A percentile compares a stretch with the other conserved stretches of the same genome.
phyloP scores from a whole-genome alignment of 106 monocot species.

The Triglochin maritima region DNA sequence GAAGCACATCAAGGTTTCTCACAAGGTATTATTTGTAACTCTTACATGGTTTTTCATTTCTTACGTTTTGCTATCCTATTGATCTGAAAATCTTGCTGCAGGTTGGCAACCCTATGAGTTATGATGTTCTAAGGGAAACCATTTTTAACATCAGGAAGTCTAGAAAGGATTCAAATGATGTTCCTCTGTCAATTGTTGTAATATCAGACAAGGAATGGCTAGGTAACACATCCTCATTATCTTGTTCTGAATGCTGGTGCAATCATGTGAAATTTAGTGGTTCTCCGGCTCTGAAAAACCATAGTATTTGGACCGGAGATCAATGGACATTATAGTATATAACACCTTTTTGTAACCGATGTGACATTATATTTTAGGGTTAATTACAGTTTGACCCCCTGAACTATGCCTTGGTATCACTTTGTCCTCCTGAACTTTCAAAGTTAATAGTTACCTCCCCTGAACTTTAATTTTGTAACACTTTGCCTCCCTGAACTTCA shows the following conservation, averaged over 20 bases:
- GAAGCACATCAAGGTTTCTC: constrained; percentile 71
- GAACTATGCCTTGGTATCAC: too few species aligned
- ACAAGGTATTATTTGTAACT: constrained; percentile 36
- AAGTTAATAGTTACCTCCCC: too few species aligned
- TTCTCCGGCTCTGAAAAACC: too few species aligned
- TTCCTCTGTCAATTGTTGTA: constrained; percentile 76
- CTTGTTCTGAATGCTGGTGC: too few species aligned
- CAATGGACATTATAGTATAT: constrained; percentile 47
- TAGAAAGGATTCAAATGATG: constrained; percentile 30
- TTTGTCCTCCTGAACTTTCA: too few species aligned
- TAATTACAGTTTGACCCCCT: too few species aligned
- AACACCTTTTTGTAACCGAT: constrained; percentile 1
- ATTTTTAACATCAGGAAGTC: constrained; percentile 61
- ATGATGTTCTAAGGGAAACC: constrained; percentile 73
- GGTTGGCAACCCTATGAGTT: constrained; percentile 89
- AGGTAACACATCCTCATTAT: too few species aligned
- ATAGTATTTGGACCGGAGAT: too few species aligned
- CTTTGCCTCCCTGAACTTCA: too few species aligned
- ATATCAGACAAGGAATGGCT: constrained; percentile 89
- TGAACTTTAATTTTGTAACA: too few species aligned
- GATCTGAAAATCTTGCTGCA: constrained; percentile 15
- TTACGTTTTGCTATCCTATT: neutral
- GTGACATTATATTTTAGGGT: constrained; percentile 7
- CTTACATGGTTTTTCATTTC: neutral
- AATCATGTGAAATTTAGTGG: too few species aligned